Base-by-base conservation (phyloP, 2,329 filamentous ascomycete species). In the Cyphellophora attinorum region DNA sequence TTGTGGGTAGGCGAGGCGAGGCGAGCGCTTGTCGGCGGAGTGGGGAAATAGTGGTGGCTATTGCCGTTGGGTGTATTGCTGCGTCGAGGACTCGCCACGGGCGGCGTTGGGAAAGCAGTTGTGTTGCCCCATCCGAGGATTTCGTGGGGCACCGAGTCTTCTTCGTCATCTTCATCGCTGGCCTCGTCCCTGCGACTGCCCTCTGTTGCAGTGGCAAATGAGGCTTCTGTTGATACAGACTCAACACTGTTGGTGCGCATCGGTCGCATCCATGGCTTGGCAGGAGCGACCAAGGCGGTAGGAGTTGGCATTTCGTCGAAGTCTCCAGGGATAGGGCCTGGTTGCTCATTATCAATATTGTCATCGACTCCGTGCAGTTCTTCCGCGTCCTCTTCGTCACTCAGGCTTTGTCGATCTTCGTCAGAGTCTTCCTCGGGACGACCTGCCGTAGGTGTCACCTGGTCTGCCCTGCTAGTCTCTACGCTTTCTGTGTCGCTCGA, bases 161-260 rank as follows among this genome's bases (percentile, higher is more conserved):
- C 37, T 25, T 65, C 62, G 16, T 67, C 64, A 27, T 57, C 53
- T 29, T 46, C 45, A 29, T 55, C 48, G 11, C 45, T 54, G 4
- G 57, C 46, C 11, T 46, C 54, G 2, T 52, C 50, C 12, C 49
- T 48, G 16, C 47, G 51, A 34, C 39, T 38, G 8, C 65, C 68
- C 54, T 79, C 75, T 3, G 61, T 68, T 4, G 77, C 77, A 2
- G 77, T 81, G 2, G 72, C 74, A 51, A 80, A 81, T 1, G 73
- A 73, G 13, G 70, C 72, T 6, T 71, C 55, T 1, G 74, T 79
- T 8, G 74, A 79, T 14, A 74, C 54, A 0, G 75, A 79, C 40
- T 74, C 70, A n/a, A 58, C 57, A 40, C 75, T 80, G 23, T 67
- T 61, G 13, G 65, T 68, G 33, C 77, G 67, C 5, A 34, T 28